These are phyloP conservation scores for Boletus rufocinnamomeus DNA, from an alignment of 768 basidiomycete genomes.

Conservation along the genomic window DNA sequence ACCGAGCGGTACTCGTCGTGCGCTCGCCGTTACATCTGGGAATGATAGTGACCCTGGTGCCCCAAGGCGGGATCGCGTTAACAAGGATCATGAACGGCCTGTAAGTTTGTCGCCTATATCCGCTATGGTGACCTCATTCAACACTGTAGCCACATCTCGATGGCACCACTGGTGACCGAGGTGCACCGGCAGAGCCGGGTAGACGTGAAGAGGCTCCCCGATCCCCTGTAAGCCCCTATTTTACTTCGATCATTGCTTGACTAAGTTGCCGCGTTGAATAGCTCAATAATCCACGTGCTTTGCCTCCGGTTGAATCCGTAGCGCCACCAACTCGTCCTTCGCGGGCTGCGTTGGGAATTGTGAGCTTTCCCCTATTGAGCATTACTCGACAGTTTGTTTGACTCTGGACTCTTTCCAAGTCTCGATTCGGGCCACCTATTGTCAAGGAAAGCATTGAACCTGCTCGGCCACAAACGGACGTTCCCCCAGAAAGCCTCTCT, in stretches of 20 bases:
- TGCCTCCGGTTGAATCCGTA: conserved; percentile 16
- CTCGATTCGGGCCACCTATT: conserved; percentile 37
- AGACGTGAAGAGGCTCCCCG: conserved; percentile 14
- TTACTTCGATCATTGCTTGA: background rate
- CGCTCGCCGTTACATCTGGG: conserved; percentile 7
- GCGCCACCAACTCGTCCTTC: conserved; percentile 11
- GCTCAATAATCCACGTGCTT: conserved; percentile 4
- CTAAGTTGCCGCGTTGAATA: conserved; percentile 13
- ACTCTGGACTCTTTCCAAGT: conserved; percentile 19
- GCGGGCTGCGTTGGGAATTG: conserved; percentile 20
- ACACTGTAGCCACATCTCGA: conserved; percentile 22
- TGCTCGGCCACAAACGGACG: background rate
- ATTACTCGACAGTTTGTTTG: background rate
- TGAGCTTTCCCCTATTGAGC: conserved; percentile 4
- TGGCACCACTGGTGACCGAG: conserved; percentile 2
- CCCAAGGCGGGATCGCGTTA: conserved; percentile 17
- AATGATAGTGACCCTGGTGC: conserved; percentile 25
- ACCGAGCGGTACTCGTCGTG: conserved; percentile 4
- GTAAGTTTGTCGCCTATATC: conserved; percentile 15
- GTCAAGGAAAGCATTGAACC: conserved; percentile 21
- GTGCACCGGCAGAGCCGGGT: background rate
- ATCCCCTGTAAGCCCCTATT: conserved; percentile 24
- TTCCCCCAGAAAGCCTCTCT: conserved; percentile 22
- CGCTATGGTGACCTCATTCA: conserved; percentile 8
- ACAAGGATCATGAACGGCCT: conserved; percentile 26